phyloP scores from a whole-genome alignment of 2,329 filamentous ascomycete genomes.

The Cryphonectria carpinicola region DNA sequence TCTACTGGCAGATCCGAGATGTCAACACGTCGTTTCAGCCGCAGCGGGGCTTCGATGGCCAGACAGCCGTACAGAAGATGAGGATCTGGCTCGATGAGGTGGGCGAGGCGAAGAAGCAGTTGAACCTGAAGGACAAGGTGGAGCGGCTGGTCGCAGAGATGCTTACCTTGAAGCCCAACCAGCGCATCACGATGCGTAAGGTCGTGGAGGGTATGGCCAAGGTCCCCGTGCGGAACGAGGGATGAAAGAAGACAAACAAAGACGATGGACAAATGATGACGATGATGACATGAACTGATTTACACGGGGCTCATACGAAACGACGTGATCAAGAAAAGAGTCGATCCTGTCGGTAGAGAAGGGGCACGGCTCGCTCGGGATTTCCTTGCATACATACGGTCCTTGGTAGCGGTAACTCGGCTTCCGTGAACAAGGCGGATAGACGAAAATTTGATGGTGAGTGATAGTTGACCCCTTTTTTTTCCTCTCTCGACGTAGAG shows the following conservation, averaged over 20 bases:
- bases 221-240: conserved; percentile 36
- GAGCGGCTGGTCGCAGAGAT: conserved; percentile 59
- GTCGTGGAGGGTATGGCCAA: conserved; percentile 49
- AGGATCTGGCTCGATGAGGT: conserved; percentile 60
- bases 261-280: conserved; percentile 2
- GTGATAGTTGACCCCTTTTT: background rate
- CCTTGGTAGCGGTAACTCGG: background rate
- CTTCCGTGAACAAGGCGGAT: background rate
- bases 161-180: conserved; percentile 54
- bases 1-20: conserved; percentile 64
- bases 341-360: background rate
- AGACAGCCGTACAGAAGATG: conserved; percentile 48
- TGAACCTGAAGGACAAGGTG: conserved; percentile 52
- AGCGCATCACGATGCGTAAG: conserved; percentile 59
- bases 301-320: conserved; percentile 1
- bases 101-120: conserved; percentile 49
- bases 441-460: background rate
- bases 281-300: background rate
- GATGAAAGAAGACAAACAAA: conserved; percentile 28
- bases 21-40: conserved; percentile 47
- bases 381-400: conserved; percentile 12
- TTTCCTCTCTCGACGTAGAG: background rate
- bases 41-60: conserved; percentile 31
- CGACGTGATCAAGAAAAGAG: background rate
- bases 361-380: background rate